Percentiles rank a stretch among this genome's conserved stretches.
These are phyloP conservation scores for Mimosa bimucronata DNA, from an alignment of 306 rosid genomes.

Conservation along the genomic window DNA sequence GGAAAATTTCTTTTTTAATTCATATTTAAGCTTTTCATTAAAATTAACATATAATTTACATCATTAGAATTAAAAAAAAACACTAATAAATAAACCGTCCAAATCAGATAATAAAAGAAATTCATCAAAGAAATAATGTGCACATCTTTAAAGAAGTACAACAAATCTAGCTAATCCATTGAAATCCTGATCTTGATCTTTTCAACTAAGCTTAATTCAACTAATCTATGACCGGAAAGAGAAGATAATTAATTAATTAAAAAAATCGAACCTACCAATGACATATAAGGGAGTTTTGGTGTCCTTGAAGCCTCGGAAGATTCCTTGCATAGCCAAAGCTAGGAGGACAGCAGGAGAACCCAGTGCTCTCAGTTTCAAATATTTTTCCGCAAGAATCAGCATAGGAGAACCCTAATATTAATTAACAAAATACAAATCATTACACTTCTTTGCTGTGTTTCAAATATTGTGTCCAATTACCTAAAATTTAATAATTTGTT, in stretches of 20 bases:
- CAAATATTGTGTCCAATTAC: no score
- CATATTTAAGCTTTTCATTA: background rate
- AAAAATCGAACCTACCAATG: conserved; percentile 53
- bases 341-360: conserved; percentile 99
- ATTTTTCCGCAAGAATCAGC: conserved; percentile 75
- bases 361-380: conserved; percentile 82
- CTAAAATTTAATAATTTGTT: no score
- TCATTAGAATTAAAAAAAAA: no score
- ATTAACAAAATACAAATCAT: background rate
- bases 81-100: no score
- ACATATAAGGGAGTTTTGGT: conserved; percentile 92
- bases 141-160: no score
- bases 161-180: no score
- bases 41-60: background rate
- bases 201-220: no score
- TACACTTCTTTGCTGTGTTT: background rate
- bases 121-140: no score
- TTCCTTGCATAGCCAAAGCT: conserved; percentile 98
- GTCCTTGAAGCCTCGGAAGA: conserved; percentile 95
- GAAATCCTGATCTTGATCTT: no score
- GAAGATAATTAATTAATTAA: background rate
- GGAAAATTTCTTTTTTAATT: background rate
- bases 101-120: no score
- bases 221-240: no score
- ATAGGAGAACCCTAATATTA: conserved; percentile 71